Percentiles rank a stretch among this genome's conserved stretches.
These are phyloP conservation scores for Trebouxia gelatinosa DNA, from an alignment of 163 green algal genomes.

Conservation along the genomic window DNA sequence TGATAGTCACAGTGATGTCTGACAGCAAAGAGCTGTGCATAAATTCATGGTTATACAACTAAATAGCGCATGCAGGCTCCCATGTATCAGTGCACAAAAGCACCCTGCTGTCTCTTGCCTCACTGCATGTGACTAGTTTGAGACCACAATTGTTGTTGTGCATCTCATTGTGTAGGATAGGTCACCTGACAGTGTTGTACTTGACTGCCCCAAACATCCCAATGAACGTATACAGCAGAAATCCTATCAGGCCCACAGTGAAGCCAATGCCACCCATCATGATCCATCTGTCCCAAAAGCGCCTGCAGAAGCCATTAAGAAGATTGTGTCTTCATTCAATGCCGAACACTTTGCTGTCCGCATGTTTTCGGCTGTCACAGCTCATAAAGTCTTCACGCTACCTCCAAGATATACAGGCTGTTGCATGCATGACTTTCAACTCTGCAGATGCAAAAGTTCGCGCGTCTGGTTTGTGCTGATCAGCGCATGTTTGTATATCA, in stretches of 20 bases:
- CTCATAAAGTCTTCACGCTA: not conserved
- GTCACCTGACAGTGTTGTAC: conserved; percentile 73
- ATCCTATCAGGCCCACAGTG: conserved; percentile 50
- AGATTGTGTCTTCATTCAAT: not conserved
- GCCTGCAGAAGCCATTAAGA: conserved; percentile 18
- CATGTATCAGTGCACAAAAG: no score
- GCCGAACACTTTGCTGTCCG: not conserved
- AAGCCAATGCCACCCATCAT: conserved; percentile 65
- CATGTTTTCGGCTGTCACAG: not conserved
- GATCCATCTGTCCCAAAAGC: conserved; percentile 62
- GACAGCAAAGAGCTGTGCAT: no score
- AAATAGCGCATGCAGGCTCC: no score
- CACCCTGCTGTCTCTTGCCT: no score
- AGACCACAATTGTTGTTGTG: no score
- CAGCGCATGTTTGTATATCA: not conserved
- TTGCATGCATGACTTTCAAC: not conserved
- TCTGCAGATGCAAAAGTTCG: not conserved
- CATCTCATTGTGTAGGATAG: no score
- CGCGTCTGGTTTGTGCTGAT: not conserved
- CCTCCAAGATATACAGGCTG: not conserved
- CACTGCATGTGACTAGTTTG: no score
- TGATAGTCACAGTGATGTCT: no score
- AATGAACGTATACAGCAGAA: conserved; percentile 60
- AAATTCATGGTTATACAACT: no score
- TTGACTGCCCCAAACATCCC: conserved; percentile 65